phyloP scores from a whole-genome alignment of 106 monocot genomes.

The Dendrobium chrysotoxum region DNA sequence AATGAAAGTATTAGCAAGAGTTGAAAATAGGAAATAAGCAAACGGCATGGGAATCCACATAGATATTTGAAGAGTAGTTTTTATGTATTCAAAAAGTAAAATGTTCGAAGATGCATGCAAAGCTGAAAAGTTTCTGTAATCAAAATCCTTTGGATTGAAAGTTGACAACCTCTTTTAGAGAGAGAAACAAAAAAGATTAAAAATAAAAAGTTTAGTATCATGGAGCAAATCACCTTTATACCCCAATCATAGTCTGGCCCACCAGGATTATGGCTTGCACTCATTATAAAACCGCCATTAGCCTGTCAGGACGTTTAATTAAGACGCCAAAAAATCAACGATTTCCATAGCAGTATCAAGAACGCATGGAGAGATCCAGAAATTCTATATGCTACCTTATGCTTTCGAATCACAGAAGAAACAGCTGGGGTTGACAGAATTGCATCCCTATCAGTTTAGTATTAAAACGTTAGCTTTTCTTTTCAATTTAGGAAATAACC shows the following conservation, averaged over 20 bases:
- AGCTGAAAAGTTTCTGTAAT: background rate
- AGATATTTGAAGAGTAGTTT: background rate
- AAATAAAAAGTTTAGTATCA: background rate
- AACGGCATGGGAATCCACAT: background rate
- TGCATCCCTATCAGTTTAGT: constrained; percentile 58
- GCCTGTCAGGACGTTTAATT: constrained; percentile 35
- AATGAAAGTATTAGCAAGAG: constrained; percentile 9
- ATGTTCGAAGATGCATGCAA: background rate
- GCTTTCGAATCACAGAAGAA: constrained; percentile 87
- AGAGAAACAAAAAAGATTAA: background rate
- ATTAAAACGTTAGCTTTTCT: background rate
- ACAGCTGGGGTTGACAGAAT: constrained; percentile 96
- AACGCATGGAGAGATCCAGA: background rate
- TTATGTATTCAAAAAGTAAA: background rate
- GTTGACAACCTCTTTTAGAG: background rate
- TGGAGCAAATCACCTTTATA: constrained; percentile 55
- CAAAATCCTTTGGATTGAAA: background rate
- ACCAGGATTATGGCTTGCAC: constrained; percentile 99
- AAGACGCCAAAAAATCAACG: background rate
- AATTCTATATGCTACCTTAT: constrained; percentile 33
- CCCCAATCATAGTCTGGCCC: constrained; percentile 99
- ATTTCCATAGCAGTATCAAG: background rate
- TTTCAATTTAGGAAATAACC: background rate
- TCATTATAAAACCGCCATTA: constrained; percentile 99
- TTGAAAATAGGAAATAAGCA: background rate